phyloP scores from a whole-genome alignment of 2,329 filamentous ascomycete genomes.

The Ophiostoma perfectum region DNA sequence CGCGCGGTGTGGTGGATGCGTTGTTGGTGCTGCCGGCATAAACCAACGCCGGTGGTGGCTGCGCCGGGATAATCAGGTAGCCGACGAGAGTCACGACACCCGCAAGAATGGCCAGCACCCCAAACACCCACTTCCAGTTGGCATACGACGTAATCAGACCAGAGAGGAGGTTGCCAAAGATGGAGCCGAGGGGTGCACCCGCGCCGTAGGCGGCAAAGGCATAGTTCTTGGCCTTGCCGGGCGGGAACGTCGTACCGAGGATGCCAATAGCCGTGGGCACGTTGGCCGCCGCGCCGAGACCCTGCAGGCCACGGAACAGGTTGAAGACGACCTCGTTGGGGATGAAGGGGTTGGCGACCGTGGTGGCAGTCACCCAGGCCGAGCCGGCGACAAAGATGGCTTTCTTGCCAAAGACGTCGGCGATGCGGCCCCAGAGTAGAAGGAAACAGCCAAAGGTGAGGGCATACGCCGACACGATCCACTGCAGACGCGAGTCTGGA shows the following conservation, averaged over 20 bases:
- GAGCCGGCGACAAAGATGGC: conserved; percentile 60
- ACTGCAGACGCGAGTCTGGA: conserved; percentile 55
- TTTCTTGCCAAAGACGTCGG: conserved; percentile 61
- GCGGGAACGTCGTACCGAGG: conserved; percentile 60
- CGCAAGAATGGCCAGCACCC: conserved; percentile 56
- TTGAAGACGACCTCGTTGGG: conserved; percentile 64
- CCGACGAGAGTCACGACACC: conserved; percentile 52
- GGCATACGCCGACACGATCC: conserved; percentile 61
- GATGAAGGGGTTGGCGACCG: conserved; percentile 58
- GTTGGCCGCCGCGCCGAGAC: conserved; percentile 62
- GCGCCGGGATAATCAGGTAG: conserved; percentile 53
- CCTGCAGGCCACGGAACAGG: conserved; percentile 60
- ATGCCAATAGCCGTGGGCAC: conserved; percentile 68
- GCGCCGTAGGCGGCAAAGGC: conserved; percentile 62
- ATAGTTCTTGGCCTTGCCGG: conserved; percentile 64
- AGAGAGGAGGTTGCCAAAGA: conserved; percentile 60
- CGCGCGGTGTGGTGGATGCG: conserved; percentile 33
- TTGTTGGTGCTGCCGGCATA: background rate
- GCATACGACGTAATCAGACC: conserved; percentile 59
- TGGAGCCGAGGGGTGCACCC: conserved; percentile 58
- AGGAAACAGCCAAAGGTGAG: conserved; percentile 64
- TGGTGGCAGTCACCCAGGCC: conserved; percentile 55
- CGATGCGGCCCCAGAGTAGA: conserved; percentile 61
- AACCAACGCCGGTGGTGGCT: conserved; percentile 4
- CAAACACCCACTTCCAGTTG: conserved; percentile 64